These are phyloP conservation scores for Debaryomycetaceae sp. DNA, from an alignment of 1,139 yeast species.

Conservation along the genomic window DNA sequence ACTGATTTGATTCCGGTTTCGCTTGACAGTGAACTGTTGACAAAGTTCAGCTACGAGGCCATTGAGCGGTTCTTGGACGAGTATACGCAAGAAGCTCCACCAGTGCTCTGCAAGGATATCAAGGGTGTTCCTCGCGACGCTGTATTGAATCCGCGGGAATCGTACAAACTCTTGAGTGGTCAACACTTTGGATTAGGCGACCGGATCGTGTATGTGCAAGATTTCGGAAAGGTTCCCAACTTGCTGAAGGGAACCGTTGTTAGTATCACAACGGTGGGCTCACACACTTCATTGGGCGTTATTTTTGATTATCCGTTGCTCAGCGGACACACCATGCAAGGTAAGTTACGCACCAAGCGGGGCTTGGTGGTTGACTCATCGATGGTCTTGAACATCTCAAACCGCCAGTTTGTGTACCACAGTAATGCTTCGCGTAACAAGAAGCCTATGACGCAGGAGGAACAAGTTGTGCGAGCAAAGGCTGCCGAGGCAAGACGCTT, in stretches of 20 bases:
- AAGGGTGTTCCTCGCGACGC: slow-evolving; percentile 84
- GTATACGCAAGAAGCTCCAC: slow-evolving; percentile 26
- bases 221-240: slow-evolving; percentile 82
- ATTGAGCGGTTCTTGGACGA: slow-evolving; percentile 57
- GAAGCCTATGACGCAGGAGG: slow-evolving; percentile 20
- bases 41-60: slow-evolving; percentile 51
- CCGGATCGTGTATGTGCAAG: slow-evolving; percentile 76
- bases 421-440: slow-evolving; percentile 50
- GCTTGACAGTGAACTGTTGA: slow-evolving; percentile 70
- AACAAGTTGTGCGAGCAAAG: slow-evolving; percentile 11
- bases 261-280: slow-evolving; percentile 59
- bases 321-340: slow-evolving; percentile 75
- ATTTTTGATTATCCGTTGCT: slow-evolving; percentile 75
- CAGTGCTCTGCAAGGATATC: slow-evolving; percentile 43
- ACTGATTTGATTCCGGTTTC: slow-evolving; percentile 53
- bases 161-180: slow-evolving; percentile 59
- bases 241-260: slow-evolving; percentile 88
- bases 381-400: slow-evolving; percentile 64
- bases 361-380: slow-evolving; percentile 81
- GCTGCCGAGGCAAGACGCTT: slow-evolving; percentile 11
- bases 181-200: slow-evolving; percentile 85
- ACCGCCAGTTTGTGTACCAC: slow-evolving; percentile 66
- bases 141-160: slow-evolving; percentile 62
- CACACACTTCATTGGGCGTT: slow-evolving; percentile 52
- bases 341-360: slow-evolving; percentile 65